Evolutionary conservation across 192 early-diverging fungal genomes (phyloP).

Genomic region (Tieghemiomyces parasiticus): DNA sequence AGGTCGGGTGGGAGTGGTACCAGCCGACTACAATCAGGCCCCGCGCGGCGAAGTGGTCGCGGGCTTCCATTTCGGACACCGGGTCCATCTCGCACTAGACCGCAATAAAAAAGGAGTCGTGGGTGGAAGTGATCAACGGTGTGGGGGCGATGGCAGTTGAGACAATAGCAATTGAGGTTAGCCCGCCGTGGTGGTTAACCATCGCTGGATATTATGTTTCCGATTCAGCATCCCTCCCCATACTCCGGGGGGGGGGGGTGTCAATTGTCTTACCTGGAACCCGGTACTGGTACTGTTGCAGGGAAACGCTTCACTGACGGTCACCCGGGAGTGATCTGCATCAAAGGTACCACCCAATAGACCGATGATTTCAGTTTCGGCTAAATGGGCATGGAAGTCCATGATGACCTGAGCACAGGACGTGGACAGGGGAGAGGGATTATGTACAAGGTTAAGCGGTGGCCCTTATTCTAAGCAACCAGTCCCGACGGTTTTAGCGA

Average conservation of each 20-base stretch:
- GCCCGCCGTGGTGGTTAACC: no score
- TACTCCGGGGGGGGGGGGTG: no score
- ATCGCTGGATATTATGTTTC: no score
- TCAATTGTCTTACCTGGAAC: conserved; percentile 51
- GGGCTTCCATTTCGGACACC: conserved; percentile 66
- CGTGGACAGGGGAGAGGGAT: no score
- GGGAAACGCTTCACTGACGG: conserved; percentile 57
- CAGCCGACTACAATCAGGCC: conserved; percentile 69
- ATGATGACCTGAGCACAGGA: conserved; percentile 59
- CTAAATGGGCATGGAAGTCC: conserved; percentile 86
- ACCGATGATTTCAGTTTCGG: conserved; percentile 85
- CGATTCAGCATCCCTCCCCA: no score
- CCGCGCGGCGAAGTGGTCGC: conserved; percentile 47
- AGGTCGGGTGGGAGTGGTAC: conserved; percentile 95
- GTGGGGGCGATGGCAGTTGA: no score
- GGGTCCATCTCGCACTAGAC: conserved; percentile 93
- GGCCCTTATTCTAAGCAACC: no score
- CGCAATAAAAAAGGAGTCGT: no score
- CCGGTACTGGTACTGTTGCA: conserved; percentile 68
- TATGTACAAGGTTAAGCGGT: no score
- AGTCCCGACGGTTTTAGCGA: no score
- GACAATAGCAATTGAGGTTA: no score
- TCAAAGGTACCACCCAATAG: conserved; percentile 71
- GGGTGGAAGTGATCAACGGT: no score
- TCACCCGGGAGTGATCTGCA: conserved; percentile 25